phyloP scores from a whole-genome alignment of 495 filamentous ascomycete genomes.

The Patellaria atrata region DNA sequence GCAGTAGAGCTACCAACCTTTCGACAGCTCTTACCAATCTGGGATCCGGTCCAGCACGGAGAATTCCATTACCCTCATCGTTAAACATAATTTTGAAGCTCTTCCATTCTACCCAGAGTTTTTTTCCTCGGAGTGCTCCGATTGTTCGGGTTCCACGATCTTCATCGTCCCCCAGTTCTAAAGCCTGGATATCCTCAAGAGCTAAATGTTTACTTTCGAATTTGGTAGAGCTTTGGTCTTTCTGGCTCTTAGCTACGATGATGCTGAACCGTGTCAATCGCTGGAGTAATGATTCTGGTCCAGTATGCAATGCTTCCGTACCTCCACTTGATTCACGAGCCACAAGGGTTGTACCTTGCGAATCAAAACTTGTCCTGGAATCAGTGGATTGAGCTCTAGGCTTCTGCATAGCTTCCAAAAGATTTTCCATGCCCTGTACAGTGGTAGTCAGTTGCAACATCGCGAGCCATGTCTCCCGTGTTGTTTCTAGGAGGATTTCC shows the following conservation, averaged over 20 bases:
- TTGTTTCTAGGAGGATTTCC: not conserved
- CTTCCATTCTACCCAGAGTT: constrained; percentile 6
- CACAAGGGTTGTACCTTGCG: constrained; percentile 1
- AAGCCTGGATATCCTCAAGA: not conserved
- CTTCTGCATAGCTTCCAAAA: constrained; percentile 1
- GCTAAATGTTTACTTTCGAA: not conserved
- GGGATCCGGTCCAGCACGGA: not conserved
- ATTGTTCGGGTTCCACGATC: constrained; percentile 1
- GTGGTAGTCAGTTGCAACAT: constrained; percentile 2
- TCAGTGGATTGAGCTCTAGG: not conserved
- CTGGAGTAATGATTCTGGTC: not conserved
- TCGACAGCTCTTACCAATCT: not conserved
- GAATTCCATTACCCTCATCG: not conserved
- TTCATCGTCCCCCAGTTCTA: not conserved
- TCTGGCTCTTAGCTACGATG: not conserved
- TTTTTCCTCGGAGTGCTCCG: not conserved
- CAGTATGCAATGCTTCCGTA: not conserved
- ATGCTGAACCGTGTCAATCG: constrained; percentile 1
- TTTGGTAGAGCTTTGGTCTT: no score
- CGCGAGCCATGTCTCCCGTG: constrained; percentile 1
- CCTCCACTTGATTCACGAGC: not conserved
- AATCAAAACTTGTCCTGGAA: not conserved
- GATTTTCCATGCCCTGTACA: constrained; percentile 1
- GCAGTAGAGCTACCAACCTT: not conserved
- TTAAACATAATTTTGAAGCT: constrained; percentile 1